These are phyloP conservation scores for Pseudogymnoascus verrucosus DNA, from an alignment of 2,329 filamentous ascomycete genomes.

Conservation along the genomic window DNA sequence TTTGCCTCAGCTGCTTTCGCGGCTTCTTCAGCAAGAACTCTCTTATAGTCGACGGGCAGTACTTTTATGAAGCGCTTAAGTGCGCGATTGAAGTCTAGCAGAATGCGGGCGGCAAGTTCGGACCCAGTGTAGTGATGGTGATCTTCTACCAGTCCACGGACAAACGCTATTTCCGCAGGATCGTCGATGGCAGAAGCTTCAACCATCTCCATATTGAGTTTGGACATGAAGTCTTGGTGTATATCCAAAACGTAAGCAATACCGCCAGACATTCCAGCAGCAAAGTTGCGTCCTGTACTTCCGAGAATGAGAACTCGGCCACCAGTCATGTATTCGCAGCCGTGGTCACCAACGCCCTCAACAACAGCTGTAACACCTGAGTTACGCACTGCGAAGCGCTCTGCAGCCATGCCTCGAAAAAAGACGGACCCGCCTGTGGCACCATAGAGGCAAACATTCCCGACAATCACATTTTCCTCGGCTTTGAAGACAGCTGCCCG, in stretches of 20 bases:
- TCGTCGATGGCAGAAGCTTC: constrained; percentile 80
- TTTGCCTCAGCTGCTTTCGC: constrained; percentile 79
- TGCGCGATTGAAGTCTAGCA: constrained; percentile 91
- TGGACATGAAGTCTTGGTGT: constrained; percentile 78
- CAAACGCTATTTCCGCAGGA: constrained; percentile 77
- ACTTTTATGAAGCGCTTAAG: constrained; percentile 89
- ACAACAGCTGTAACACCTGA: constrained; percentile 94
- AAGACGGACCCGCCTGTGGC: constrained; percentile 85
- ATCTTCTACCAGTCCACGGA: constrained; percentile 88
- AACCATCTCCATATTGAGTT: constrained; percentile 97
- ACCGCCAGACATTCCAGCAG: constrained; percentile 96
- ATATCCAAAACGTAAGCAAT: constrained; percentile 93
- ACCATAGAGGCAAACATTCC: constrained; percentile 92
- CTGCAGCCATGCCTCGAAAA: constrained; percentile 94
- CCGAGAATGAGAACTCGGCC: constrained; percentile 83
- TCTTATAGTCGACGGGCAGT: constrained; percentile 91
- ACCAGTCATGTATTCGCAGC: constrained; percentile 98
- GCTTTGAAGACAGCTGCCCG: constrained; percentile 88
- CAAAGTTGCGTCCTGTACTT: constrained; percentile 89
- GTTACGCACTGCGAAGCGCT: constrained; percentile 94
- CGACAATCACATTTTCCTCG: constrained; percentile 89
- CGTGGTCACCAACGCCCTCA: constrained; percentile 91
- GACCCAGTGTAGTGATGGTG: constrained; percentile 98
- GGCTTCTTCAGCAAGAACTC: constrained; percentile 77
- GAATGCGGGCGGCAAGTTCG: constrained; percentile 82